Base-by-base conservation (phyloP, 805 yeast genomes). In the Wickerhamomyces rabaulensis region DNA sequence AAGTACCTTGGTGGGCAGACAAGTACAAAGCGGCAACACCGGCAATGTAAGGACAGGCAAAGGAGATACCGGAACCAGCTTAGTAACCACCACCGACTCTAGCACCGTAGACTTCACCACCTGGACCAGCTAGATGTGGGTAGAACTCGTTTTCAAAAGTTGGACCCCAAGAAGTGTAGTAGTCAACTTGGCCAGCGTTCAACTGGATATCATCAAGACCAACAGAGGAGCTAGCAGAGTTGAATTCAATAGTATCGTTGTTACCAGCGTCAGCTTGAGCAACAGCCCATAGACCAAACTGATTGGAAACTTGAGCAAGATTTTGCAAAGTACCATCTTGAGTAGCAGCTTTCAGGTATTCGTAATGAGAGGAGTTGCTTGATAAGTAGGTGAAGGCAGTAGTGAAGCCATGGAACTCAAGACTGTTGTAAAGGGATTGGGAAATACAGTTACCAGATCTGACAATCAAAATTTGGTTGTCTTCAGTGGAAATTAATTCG, bases 91-190 rank as follows among this genome's bases (percentile, higher is more conserved):
- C 47, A 17, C 49, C 53, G 8, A 37, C 8, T 10, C 41, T 19
- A 25, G 45, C 48, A 42, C 55, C 55, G 26, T 42, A 48, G 22
- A 52, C 55, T 17, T 20, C n/a, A 35, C 53, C 53, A 44, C 56
- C 56, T 48, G 56, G 56, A 39, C 51, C 54, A 39, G 47, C 25
- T 19, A 50, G 29, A 13, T 47, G 43, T 17, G 56, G 56, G 25
- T 38, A 52, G 44, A 46, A 50, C 15, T 40, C 25, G 40, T 52
- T 52, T 43, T 48, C 46, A 39, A 41, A 52, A 15, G 52, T 51
- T 43, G 56, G 56, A 37, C 56, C 56, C 54, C 50, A 48, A n/a
- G 52, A 46, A 6, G 49, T 27, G 42, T 39, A 52, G 40, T 26
- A 50, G 31, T 40, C 43, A 38, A 48, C 38, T 39, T 50, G 51